Evolutionary conservation across 768 basidiomycete species (phyloP).

Genomic region (Tulasnella sp.): DNA sequence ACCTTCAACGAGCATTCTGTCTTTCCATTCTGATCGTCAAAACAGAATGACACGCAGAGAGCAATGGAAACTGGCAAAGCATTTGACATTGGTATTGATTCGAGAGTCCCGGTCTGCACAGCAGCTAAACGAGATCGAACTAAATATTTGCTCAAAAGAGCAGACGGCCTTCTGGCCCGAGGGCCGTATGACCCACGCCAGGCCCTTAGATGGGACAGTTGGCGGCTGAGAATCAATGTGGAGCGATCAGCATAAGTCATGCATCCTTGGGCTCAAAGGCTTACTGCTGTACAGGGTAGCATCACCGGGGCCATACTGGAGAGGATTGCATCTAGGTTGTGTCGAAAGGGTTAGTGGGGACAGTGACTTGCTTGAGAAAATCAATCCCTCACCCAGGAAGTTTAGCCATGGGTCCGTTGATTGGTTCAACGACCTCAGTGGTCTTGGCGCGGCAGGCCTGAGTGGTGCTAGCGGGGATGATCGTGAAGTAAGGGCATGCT

Average conservation of each 20-base stretch:
- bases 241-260: not conserved
- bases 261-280: not conserved
- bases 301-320: slow-evolving; percentile 4
- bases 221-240: not conserved
- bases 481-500: slow-evolving; percentile 29
- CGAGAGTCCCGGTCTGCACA: not conserved
- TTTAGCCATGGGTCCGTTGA: slow-evolving; percentile 15
- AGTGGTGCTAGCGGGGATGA: slow-evolving; percentile 21
- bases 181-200: not conserved
- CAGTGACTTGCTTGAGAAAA: not conserved
- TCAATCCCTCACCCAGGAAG: slow-evolving; percentile 17
- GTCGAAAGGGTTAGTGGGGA: not conserved
- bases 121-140: not conserved
- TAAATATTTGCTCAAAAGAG: not conserved
- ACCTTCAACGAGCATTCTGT: no score
- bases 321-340: not conserved
- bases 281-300: slow-evolving; percentile 2
- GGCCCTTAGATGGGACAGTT: not conserved
- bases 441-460: slow-evolving; percentile 30
- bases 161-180: not conserved
- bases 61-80: no score
- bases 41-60: no score
- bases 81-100: no score
- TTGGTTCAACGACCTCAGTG: slow-evolving; percentile 21
- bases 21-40: no score